Percentiles rank a stretch among this genome's conserved stretches.
Evolutionary conservation across 2,329 filamentous ascomycete species (phyloP).

Genomic region (Cercospora janseana): DNA sequence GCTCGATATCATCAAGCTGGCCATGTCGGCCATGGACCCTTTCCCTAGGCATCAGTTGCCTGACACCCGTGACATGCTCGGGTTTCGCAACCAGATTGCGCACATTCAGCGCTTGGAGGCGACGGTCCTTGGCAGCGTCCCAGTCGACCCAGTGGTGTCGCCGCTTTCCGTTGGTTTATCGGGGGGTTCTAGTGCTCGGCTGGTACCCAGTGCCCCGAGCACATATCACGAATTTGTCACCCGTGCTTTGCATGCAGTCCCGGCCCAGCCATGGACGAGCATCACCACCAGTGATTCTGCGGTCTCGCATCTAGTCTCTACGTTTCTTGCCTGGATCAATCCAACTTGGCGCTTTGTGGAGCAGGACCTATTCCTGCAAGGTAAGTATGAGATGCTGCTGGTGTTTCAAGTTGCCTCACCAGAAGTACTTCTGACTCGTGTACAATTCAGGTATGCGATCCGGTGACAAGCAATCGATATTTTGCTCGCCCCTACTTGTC

Average conservation of each 20-base stretch:
- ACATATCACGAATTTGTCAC: background rate
- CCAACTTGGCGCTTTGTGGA: slow-evolving; percentile 22
- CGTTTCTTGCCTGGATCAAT: slow-evolving; percentile 21
- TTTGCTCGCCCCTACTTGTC: slow-evolving; percentile 19
- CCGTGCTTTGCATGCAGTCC: slow-evolving; percentile 1
- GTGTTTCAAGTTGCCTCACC: too few species aligned
- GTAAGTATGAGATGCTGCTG: too few species aligned
- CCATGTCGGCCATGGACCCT: background rate
- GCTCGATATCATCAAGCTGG: slow-evolving; percentile 12
- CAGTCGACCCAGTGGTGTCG: too few species aligned
- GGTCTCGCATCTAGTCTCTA: slow-evolving; percentile 18
- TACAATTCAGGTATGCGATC: slow-evolving; percentile 18
- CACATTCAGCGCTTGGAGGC: background rate
- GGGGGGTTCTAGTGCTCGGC: too few species aligned
- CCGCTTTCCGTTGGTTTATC: too few species aligned
- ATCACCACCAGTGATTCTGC: slow-evolving; percentile 13
- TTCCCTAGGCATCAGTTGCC: background rate
- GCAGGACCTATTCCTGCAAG: slow-evolving; percentile 18
- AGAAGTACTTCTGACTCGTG: too few species aligned
- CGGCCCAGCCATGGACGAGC: slow-evolving; percentile 13
- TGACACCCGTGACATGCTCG: background rate
- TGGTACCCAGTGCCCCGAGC: too few species aligned
- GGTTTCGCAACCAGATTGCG: background rate
- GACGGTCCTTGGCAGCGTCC: too few species aligned
- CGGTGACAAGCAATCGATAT: background rate